A percentile compares a stretch with the other conserved stretches of the same genome.
Evolutionary conservation across 805 yeast genomes (phyloP).

Genomic region (Lipomyces sp.): DNA sequence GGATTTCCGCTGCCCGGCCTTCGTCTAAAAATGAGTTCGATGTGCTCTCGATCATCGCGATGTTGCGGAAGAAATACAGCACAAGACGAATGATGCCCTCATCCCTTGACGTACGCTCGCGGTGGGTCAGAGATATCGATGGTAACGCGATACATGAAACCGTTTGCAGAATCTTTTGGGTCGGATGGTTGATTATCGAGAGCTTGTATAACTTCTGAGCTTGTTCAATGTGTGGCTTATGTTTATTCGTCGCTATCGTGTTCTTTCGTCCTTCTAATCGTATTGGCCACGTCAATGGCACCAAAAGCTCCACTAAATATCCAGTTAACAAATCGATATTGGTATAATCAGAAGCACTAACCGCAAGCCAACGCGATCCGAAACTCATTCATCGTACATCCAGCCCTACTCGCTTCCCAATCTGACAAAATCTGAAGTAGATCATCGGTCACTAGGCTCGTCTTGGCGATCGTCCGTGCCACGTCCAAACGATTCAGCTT

Average conservation of each 20-base stretch:
- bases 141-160: slow-evolving; percentile 71
- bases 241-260: slow-evolving; percentile 59
- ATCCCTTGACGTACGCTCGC: slow-evolving; percentile 70
- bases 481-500: slow-evolving; percentile 72
- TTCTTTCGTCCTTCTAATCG: slow-evolving; percentile 64
- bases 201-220: slow-evolving; percentile 76
- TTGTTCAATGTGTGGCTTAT: slow-evolving; percentile 64
- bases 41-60: slow-evolving; percentile 76
- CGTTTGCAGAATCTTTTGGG: slow-evolving; percentile 70
- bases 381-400: slow-evolving; percentile 49
- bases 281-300: slow-evolving; percentile 84
- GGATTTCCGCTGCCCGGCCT: slow-evolving; percentile 61
- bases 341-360: slow-evolving; percentile 13
- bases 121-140: slow-evolving; percentile 55
- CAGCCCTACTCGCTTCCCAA: slow-evolving; percentile 57
- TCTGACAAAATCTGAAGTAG: slow-evolving; percentile 72
- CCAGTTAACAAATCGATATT: background rate
- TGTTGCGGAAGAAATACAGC: slow-evolving; percentile 73
- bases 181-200: slow-evolving; percentile 59
- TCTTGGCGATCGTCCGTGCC: slow-evolving; percentile 84
- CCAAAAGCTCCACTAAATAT: slow-evolving; percentile 68
- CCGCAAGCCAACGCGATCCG: slow-evolving; percentile 68
- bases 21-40: slow-evolving; percentile 68
- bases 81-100: slow-evolving; percentile 73
- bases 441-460: slow-evolving; percentile 74